These are phyloP conservation scores for Fomitopsis pinicola DNA, from an alignment of 1,284 basidiomycete genomes.

Conservation along the genomic window DNA sequence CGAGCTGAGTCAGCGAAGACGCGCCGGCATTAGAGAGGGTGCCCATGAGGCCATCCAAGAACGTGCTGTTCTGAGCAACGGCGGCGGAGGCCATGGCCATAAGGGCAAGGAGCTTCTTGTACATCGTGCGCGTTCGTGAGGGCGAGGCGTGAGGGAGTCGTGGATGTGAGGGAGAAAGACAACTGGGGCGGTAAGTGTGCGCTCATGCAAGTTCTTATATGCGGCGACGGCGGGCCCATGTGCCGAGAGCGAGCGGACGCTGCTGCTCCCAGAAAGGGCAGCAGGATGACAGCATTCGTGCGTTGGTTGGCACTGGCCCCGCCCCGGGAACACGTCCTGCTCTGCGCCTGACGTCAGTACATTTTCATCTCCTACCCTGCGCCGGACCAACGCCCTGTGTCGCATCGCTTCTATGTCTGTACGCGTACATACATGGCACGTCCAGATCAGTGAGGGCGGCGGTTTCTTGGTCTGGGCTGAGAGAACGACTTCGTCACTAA, in stretches of 20 bases:
- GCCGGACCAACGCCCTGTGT: not conserved
- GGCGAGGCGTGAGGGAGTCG: not conserved
- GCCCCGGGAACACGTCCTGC: not conserved
- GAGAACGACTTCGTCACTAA: no score
- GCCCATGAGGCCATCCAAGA: constrained; percentile 30
- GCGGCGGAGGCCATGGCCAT: constrained; percentile 19
- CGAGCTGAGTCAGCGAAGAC: constrained; percentile 33
- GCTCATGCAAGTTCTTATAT: not conserved
- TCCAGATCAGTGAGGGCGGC: no score
- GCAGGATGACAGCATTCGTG: not conserved
- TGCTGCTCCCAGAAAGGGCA: not conserved
- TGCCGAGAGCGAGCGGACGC: not conserved
- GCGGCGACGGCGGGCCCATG: not conserved
- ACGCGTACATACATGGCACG: no score
- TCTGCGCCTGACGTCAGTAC: not conserved
- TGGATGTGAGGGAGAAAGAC: not conserved
- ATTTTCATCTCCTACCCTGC: not conserved
- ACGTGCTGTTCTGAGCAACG: constrained; percentile 26
- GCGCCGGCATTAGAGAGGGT: constrained; percentile 33
- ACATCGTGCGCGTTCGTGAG: not conserved
- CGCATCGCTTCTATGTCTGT: no score
- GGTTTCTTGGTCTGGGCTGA: no score
- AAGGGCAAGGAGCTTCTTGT: constrained; percentile 15
- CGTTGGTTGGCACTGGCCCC: not conserved
- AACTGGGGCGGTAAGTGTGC: not conserved